Conservation (phyloP, 305 asterid genomes). For the Fraxinus floribunda region DNA sequence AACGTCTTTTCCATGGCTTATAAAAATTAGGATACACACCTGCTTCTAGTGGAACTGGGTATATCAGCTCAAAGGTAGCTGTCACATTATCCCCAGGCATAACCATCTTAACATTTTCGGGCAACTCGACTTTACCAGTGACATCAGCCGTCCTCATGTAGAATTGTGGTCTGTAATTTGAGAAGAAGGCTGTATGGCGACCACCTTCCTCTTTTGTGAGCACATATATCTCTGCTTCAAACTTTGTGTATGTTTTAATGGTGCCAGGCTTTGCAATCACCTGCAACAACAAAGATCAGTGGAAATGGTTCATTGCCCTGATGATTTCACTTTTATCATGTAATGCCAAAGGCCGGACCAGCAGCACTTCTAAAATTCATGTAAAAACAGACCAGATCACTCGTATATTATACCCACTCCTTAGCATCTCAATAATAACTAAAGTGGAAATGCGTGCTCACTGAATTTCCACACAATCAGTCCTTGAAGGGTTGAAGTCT, state of each 20-base stretch:
- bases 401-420: slow-evolving; percentile 15
- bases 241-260: slow-evolving; percentile 78
- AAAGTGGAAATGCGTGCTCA: not conserved
- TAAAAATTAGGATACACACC: slow-evolving; percentile 40
- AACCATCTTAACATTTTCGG: slow-evolving; percentile 98
- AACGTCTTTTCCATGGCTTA: not conserved
- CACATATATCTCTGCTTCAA: slow-evolving; percentile 97
- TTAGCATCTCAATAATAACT: not conserved
- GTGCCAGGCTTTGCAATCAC: slow-evolving; percentile 92
- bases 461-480: not conserved
- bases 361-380: not conserved
- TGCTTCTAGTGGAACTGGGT: slow-evolving; percentile 85
- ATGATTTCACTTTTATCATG: not conserved
- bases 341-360: not conserved
- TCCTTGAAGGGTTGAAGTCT: not conserved
- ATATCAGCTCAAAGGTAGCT: slow-evolving; percentile 82
- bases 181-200: slow-evolving; percentile 97
- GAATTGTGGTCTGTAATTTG: slow-evolving; percentile 93
- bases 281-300: slow-evolving; percentile 31
- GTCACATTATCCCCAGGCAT: slow-evolving; percentile 99
- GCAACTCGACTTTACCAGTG: slow-evolving; percentile 94
- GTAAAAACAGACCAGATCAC: not conserved
- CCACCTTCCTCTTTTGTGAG: slow-evolving; percentile 99
- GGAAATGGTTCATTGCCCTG: not conserved
- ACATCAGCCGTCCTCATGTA: slow-evolving; percentile 97